Evolutionary conservation across 2,329 filamentous ascomycete species (phyloP).

Genomic region (Fusarium continuum): DNA sequence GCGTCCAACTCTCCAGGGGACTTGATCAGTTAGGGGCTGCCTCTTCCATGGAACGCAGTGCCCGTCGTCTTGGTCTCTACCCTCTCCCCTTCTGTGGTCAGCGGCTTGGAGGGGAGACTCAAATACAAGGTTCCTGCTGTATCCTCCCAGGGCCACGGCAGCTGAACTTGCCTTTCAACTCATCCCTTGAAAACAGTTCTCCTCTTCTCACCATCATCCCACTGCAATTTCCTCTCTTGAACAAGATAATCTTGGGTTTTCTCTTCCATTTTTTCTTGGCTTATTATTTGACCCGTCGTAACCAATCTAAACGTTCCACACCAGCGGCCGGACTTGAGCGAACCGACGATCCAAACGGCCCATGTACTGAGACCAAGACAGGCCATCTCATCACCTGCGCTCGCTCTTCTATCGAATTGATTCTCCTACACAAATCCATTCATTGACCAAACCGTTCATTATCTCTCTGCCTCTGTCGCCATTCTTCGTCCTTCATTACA

Average conservation of each 20-base stretch:
- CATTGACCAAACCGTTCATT: conserved; percentile 1
- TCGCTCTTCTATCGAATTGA: conserved; percentile 8
- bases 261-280: conserved; percentile 24
- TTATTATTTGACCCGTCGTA: conserved; percentile 8
- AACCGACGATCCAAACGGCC: conserved; percentile 30
- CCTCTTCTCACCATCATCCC: background rate
- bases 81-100: conserved; percentile 1
- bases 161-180: background rate
- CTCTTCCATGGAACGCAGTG: background rate
- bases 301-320: conserved; percentile 24
- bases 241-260: conserved; percentile 13
- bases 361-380: conserved; percentile 24
- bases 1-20: conserved; percentile 25
- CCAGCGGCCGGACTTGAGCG: conserved; percentile 20
- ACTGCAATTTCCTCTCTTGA: conserved; percentile 23
- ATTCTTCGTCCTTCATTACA: background rate
- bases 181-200: conserved; percentile 22
- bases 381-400: conserved; percentile 6
- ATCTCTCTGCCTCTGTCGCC: background rate
- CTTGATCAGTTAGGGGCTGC: conserved; percentile 28
- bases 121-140: conserved; percentile 25
- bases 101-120: background rate
- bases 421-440: background rate
- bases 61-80: conserved; percentile 7
- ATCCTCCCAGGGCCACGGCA: background rate